These are phyloP conservation scores for Aureobasidium uvarum DNA, from an alignment of 2,329 filamentous ascomycete species.

Conservation along the genomic window DNA sequence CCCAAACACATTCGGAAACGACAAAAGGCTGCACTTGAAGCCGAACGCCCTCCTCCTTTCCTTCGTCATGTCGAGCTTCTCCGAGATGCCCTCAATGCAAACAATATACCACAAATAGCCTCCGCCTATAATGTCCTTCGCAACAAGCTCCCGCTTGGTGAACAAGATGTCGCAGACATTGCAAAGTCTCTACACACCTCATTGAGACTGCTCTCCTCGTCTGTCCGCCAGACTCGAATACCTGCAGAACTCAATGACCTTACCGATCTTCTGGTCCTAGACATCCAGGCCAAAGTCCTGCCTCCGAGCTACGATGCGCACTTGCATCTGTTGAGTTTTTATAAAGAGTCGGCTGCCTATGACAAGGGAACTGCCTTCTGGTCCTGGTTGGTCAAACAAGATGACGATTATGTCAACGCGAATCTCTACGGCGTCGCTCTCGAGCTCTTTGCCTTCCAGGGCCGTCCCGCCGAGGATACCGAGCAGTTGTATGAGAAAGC, in stretches of 20 bases:
- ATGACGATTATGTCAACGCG: conserved; percentile 43
- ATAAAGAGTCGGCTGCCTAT: conserved; percentile 47
- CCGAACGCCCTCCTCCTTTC: conserved; percentile 13
- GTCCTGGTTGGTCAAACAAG: conserved; percentile 48
- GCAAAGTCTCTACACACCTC: conserved; percentile 41
- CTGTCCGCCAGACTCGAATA: background rate
- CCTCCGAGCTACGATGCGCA: conserved; percentile 42
- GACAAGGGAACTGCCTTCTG: conserved; percentile 46
- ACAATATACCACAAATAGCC: conserved; percentile 30
- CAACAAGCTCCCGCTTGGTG: conserved; percentile 24
- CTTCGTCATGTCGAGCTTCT: conserved; percentile 27
- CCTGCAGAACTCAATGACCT: conserved; percentile 32
- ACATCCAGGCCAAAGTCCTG: conserved; percentile 41
- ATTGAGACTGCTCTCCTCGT: conserved; percentile 32
- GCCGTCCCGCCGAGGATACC: conserved; percentile 42
- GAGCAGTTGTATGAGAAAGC: conserved; percentile 49
- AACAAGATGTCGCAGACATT: conserved; percentile 37
- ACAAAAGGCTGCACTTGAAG: background rate
- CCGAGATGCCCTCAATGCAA: conserved; percentile 29
- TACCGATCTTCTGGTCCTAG: conserved; percentile 42
- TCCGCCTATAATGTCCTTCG: conserved; percentile 28
- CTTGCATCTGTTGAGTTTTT: conserved; percentile 49
- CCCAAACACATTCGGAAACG: conserved; percentile 25
- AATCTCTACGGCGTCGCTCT: conserved; percentile 51
- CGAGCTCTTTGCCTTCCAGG: conserved; percentile 48